A percentile compares a stretch with the other conserved stretches of the same genome.
Evolutionary conservation across 169 alveolate genomes (phyloP).

Genomic region (Plasmodium ovale): DNA sequence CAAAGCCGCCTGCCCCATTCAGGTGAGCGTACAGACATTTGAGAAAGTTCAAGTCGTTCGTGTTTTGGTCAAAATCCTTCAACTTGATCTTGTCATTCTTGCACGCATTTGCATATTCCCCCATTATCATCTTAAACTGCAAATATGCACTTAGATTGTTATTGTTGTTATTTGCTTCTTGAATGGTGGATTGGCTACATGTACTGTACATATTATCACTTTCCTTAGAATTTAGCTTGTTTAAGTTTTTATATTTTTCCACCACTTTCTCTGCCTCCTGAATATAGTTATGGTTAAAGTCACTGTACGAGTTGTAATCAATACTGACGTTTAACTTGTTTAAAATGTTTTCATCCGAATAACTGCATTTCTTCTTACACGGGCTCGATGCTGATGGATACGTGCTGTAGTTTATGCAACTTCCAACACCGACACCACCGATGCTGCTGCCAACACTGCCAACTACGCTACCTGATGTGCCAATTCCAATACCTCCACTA

Average conservation of each 20-base stretch:
- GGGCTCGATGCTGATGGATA: neutral
- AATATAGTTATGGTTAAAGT: conserved; percentile 50
- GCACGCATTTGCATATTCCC: conserved; percentile 51
- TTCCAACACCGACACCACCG: neutral
- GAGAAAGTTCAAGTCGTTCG: conserved; percentile 19
- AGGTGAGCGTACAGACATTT: conserved; percentile 19
- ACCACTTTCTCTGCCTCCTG: conserved; percentile 72
- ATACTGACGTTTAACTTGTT: conserved; percentile 66
- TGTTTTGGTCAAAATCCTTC: conserved; percentile 8
- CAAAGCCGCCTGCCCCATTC: neutral
- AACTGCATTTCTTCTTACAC: conserved; percentile 30
- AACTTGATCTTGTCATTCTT: conserved; percentile 19
- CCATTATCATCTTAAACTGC: conserved; percentile 36
- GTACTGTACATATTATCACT: conserved; percentile 67
- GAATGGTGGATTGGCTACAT: conserved; percentile 16
- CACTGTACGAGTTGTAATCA: conserved; percentile 42
- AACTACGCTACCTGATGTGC: neutral
- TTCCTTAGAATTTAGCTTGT: conserved; percentile 53
- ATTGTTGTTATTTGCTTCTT: neutral
- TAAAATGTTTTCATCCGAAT: conserved; percentile 62
- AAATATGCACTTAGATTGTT: conserved; percentile 30
- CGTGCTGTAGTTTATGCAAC: conserved; percentile 6
- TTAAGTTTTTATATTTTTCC: conserved; percentile 52
- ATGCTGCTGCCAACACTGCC: neutral
- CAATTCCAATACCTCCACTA: neutral